phyloP scores from a whole-genome alignment of 1,139 yeast genomes.

The Meyerozyma smithsonii region DNA sequence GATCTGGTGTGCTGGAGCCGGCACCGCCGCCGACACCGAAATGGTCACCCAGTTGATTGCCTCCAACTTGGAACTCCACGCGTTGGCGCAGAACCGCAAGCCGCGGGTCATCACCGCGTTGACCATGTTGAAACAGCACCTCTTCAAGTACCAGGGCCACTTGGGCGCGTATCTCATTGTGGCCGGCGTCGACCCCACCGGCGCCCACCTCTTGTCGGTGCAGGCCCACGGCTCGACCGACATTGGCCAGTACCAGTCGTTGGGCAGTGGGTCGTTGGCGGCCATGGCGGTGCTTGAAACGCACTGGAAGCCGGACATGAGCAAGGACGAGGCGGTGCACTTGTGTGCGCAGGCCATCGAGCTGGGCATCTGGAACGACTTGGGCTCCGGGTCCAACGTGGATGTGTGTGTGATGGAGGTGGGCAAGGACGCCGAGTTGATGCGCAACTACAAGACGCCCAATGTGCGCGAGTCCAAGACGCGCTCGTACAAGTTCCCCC shows the following conservation, averaged over 20 bases:
- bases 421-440: slow-evolving; percentile 79
- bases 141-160: slow-evolving; percentile 95
- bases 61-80: slow-evolving; percentile 85
- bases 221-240: slow-evolving; percentile 99
- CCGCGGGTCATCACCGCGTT: slow-evolving; percentile 94
- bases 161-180: slow-evolving; percentile 95
- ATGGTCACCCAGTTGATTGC: slow-evolving; percentile 91
- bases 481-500: slow-evolving; percentile 71
- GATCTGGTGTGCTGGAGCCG: slow-evolving; percentile 99
- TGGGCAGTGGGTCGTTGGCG: slow-evolving; percentile 97
- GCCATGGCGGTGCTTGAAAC: slow-evolving; percentile 97
- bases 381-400: slow-evolving; percentile 97
- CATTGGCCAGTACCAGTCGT: slow-evolving; percentile 84
- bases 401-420: slow-evolving; percentile 95
- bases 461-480: slow-evolving; percentile 81
- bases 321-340: slow-evolving; percentile 82
- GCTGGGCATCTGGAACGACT: slow-evolving; percentile 98
- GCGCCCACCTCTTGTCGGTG: slow-evolving; percentile 85
- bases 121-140: slow-evolving; percentile 89
- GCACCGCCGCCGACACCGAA: slow-evolving; percentile 99
- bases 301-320: slow-evolving; percentile 73
- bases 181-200: slow-evolving; percentile 96
- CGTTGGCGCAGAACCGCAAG: slow-evolving; percentile 73
- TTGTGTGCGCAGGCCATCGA: slow-evolving; percentile 91
- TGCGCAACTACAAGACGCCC: slow-evolving; percentile 87